Conservation (phyloP, 1,284 basidiomycete species). For the Pseudozyma pruni region DNA sequence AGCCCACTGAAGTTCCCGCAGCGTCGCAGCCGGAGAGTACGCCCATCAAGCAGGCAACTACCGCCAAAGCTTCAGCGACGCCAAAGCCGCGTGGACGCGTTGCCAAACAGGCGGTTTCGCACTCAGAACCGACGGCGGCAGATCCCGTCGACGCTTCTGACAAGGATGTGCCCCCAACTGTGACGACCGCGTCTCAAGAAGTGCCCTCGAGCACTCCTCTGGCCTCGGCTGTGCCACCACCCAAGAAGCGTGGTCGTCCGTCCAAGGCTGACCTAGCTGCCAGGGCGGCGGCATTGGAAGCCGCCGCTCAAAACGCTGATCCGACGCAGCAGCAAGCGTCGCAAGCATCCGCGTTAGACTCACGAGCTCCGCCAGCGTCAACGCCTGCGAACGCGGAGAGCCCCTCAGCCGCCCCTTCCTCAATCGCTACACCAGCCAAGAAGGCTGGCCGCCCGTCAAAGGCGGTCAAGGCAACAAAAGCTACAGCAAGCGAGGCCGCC, state of each 20-base stretch:
- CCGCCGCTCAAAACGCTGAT: not conserved
- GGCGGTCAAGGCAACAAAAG: slow-evolving; percentile 4
- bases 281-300: not conserved
- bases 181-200: not conserved
- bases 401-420: not conserved
- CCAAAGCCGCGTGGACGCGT: slow-evolving; percentile 1
- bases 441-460: not conserved
- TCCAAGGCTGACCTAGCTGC: slow-evolving; percentile 6
- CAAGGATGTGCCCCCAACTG: not conserved
- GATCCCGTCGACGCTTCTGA: not conserved
- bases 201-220: not conserved
- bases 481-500: slow-evolving; percentile 1
- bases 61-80: not conserved
- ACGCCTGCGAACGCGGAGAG: too few relatives aligned
- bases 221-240: not conserved
- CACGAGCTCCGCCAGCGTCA: too few relatives aligned
- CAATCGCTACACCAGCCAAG: not conserved
- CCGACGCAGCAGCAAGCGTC: not conserved
- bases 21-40: not conserved
- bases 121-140: not conserved
- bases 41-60: not conserved
- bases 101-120: not conserved
- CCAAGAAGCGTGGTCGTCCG: slow-evolving; percentile 13
- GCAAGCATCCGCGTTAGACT: too few relatives aligned
- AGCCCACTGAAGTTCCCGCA: not conserved